These are phyloP conservation scores for Myriosclerotinia duriaeana DNA, from an alignment of 2,329 filamentous ascomycete species.

Conservation along the genomic window DNA sequence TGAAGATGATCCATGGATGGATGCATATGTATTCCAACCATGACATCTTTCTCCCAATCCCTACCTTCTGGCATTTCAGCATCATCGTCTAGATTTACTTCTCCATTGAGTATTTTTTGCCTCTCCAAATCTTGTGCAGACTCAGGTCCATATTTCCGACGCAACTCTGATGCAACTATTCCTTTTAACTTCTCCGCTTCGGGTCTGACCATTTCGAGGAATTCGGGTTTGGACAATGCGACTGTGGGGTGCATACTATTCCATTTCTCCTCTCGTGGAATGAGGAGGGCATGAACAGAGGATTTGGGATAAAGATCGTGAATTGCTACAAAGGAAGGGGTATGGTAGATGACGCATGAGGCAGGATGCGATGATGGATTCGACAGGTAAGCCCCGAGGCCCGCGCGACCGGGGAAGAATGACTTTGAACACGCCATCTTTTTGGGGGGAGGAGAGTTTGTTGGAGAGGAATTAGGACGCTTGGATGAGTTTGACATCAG, in stretches of 20 bases:
- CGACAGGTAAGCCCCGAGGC: constrained; percentile 64
- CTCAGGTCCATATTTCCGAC: constrained; percentile 61
- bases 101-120: constrained; percentile 62
- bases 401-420: constrained; percentile 52
- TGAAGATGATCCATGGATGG: constrained; percentile 93
- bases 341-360: constrained; percentile 62
- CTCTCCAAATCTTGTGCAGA: constrained; percentile 64
- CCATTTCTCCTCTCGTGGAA: constrained; percentile 67
- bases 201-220: constrained; percentile 61
- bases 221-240: constrained; percentile 68
- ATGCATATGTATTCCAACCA: constrained; percentile 77
- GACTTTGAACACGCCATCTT: constrained; percentile 27
- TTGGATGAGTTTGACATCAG: constrained; percentile 45
- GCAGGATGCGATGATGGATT: constrained; percentile 60
- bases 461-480: not conserved
- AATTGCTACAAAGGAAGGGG: constrained; percentile 71
- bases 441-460: constrained; percentile 12
- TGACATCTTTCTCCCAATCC: constrained; percentile 75
- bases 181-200: constrained; percentile 61
- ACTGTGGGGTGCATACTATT: constrained; percentile 71
- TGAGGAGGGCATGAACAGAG: constrained; percentile 80
- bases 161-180: constrained; percentile 73
- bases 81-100: constrained; percentile 50
- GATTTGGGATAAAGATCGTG: constrained; percentile 85
- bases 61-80: constrained; percentile 64